A percentile compares a stretch with the other conserved stretches of the same genome.
phyloP scores from a whole-genome alignment of 352 stramenopile species.

The Phytophthora ohioensis region DNA sequence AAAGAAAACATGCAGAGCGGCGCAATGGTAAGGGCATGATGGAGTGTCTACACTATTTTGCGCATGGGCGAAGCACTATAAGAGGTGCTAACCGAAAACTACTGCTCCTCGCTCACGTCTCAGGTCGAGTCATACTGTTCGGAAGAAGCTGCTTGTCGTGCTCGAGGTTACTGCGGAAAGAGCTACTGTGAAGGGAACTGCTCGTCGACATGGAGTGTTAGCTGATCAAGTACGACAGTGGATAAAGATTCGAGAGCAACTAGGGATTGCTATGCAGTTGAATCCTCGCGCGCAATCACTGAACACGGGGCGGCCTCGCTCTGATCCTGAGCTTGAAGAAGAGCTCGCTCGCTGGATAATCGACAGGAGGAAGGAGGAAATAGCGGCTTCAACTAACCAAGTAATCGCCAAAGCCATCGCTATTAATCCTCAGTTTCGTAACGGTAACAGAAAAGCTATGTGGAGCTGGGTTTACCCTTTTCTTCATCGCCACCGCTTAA shows the following conservation, averaged over 20 bases:
- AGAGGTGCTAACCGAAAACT: too few species aligned
- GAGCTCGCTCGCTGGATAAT: neutral
- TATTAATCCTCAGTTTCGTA: neutral
- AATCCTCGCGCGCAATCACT: neutral
- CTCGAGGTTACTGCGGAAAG: too few species aligned
- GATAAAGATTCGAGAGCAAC: neutral
- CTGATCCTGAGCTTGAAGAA: neutral
- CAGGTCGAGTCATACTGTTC: too few species aligned
- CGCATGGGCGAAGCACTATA: too few species aligned
- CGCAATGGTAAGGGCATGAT: too few species aligned
- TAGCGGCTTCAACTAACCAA: neutral
- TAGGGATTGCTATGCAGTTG: neutral
- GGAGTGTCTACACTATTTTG: too few species aligned
- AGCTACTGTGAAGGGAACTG: neutral
- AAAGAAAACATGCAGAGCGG: neutral
- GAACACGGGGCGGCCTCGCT: neutral
- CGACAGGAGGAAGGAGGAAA: neutral
- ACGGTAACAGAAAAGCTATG: neutral
- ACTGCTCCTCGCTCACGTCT: too few species aligned
- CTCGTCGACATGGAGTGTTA: neutral
- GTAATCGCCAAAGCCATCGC: neutral
- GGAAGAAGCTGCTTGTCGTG: too few species aligned
- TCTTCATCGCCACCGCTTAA: too few species aligned
- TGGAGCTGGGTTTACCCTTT: too few species aligned
- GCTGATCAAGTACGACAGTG: neutral